Conservation (phyloP, 2,329 filamentous ascomycete genomes). For the Colletotrichum brevisporum region DNA sequence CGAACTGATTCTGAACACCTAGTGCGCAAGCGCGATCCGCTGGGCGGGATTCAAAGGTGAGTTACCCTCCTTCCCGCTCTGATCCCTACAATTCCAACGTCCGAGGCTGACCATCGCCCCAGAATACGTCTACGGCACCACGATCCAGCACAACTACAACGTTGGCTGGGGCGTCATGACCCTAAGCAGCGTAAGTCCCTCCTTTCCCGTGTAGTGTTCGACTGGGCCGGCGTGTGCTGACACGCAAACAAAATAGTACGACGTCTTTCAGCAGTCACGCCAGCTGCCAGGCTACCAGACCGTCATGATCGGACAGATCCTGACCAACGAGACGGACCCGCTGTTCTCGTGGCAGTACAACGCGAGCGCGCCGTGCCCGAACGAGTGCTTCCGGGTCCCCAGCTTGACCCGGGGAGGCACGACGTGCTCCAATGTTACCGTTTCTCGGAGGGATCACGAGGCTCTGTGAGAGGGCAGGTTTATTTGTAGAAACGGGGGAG, state of each 20-base stretch:
- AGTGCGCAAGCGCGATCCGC: constrained; percentile 67
- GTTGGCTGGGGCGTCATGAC: constrained; percentile 31
- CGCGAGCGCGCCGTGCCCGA: constrained; percentile 35
- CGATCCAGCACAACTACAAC: constrained; percentile 59
- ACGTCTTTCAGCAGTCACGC: constrained; percentile 62
- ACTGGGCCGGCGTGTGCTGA: background rate
- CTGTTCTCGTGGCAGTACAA: constrained; percentile 69
- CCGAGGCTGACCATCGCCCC: background rate
- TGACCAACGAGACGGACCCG: constrained; percentile 67
- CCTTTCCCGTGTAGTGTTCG: too few relatives aligned
- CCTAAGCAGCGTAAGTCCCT: constrained; percentile 20
- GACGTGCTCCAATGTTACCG: constrained; percentile 27
- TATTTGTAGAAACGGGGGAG: too few relatives aligned
- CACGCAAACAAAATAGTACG: constrained; percentile 52
- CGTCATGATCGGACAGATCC: constrained; percentile 58
- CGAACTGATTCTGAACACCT: background rate
- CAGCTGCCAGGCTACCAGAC: constrained; percentile 49
- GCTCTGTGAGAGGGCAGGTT: background rate
- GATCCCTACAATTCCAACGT: too few relatives aligned
- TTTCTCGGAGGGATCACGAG: constrained; percentile 21
- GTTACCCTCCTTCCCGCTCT: too few relatives aligned
- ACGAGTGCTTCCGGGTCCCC: constrained; percentile 32
- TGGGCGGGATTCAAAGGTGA: constrained; percentile 64
- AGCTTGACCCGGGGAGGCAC: constrained; percentile 19
- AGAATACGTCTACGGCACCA: constrained; percentile 69